Evolutionary conservation across 75 land plant species (phyloP).

Genomic region (Cryptomeria japonica): DNA sequence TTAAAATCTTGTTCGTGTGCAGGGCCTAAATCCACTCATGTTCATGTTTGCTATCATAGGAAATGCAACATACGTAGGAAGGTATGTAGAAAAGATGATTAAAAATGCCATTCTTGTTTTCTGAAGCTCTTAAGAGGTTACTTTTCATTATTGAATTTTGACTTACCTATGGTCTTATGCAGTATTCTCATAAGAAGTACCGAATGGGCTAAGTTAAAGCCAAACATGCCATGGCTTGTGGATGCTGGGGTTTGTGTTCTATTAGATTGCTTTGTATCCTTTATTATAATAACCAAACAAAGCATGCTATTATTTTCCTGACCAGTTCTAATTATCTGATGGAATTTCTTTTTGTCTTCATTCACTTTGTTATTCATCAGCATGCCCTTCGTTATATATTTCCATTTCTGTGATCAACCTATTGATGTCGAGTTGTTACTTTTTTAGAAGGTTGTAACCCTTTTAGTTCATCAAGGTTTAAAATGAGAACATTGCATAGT

Average conservation of each 20-base stretch:
- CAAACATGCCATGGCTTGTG: conserved; percentile 92
- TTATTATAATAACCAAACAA: background rate
- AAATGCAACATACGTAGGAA: conserved; percentile 83
- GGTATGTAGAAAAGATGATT: conserved; percentile 31
- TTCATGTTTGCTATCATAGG: conserved; percentile 80
- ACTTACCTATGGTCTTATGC: conserved; percentile 18
- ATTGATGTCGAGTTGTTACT: background rate
- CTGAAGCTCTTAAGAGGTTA: background rate
- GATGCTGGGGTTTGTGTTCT: conserved; percentile 86
- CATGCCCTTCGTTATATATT: background rate
- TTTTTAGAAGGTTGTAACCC: background rate
- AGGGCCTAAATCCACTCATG: conserved; percentile 95
- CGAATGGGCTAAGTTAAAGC: conserved; percentile 73
- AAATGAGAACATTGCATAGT: background rate
- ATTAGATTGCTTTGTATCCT: conserved; percentile 93
- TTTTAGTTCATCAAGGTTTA: background rate
- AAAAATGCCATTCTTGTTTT: conserved; percentile 6
- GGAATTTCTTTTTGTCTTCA: background rate
- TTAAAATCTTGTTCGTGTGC: background rate
- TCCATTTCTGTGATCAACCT: background rate
- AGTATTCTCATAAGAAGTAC: conserved; percentile 73
- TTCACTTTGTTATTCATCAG: background rate
- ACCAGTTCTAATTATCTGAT: background rate
- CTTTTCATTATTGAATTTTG: background rate
- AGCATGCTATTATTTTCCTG: background rate